Evolutionary conservation across 1,284 basidiomycete species (phyloP), one percentile per base, ranked within the genome.

Genomic region (Leccinum cinnamomeum): DNA sequence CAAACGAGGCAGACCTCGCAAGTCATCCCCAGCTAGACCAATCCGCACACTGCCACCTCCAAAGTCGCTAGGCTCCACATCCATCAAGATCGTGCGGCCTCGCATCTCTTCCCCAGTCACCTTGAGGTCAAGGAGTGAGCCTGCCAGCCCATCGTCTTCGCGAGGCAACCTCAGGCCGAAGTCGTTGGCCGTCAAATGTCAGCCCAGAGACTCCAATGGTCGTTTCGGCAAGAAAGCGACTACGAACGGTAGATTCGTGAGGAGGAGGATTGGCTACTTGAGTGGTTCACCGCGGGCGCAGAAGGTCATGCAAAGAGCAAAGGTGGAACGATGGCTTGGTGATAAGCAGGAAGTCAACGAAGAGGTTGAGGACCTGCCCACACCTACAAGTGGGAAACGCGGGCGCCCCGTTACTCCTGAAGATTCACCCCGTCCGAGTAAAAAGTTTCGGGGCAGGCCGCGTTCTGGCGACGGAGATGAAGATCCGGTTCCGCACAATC

Each of bases 191-290:
- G 80, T 83, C 53, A 81, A 81, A 58, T 69, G 69, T n/a, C 82
- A 84, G 64, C 82, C 82, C 7, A 78, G 82, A 53, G 81, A 81
- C 63, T 72, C 73, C 37, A 82, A 83, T 63, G 82, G 82, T 51
- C 75, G 81, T 18, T 83, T 83, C 59, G 82, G 81, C 46, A 82
- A 81, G 75, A 84, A 83, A 68, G 71, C 73, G 28, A 77, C 78
- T 20, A 80, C 78, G 8, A 86, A 88, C 62, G 86, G 86, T 65
- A 72, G 77, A 70, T 77, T 73, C 65, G 68, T 77, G 69, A 75
- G 81, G 66, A 79, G 76, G 69, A 77, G 77, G 61, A 65, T 76
- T 59, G 63, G 70, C 59, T 61, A 67, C 57, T 63, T 67, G 18
- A 63, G 62, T 67, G 61, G 71, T 67, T 61, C 75, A 64, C 61